Base-by-base conservation (phyloP, 1,139 yeast genomes). In the Candida sojae region DNA sequence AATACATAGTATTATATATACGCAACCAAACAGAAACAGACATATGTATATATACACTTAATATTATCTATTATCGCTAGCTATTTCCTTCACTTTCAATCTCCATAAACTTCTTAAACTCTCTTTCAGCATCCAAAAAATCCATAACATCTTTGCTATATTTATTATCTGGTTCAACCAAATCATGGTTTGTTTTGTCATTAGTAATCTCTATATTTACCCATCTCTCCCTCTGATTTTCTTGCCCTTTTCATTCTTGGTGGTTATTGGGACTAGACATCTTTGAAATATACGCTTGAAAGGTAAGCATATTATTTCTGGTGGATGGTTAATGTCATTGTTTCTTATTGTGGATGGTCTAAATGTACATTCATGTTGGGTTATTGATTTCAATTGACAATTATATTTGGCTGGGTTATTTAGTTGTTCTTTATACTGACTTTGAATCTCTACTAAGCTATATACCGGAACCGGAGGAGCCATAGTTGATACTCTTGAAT, bases 331-430 rank as follows among this genome's bases (percentile, higher is more conserved):
- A 8, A 9, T 17, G n/a, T 34, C 21, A 12, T 42, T 33, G 28
- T 44, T 43, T 13, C 45, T 31, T 12, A 37, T 35, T 6, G 41
- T 42, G 7, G 43, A 38, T 4, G 58, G 55, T 42, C 61, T 61
- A 52, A 75, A 75, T 2, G 80, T 76, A 53, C 83, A 78, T 54
- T 76, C 80, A 58, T 75, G 77, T 56, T 81, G 85, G 0, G 76
- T 70, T 25, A 81, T 59, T 41, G 75, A 66, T 50, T 68, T 73
- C 31, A 76, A 63, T 11, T 67, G 66, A 55, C 85, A 80, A 30
- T 72, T 50, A 51, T 70, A 68, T 47, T 68, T 64, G 5, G 60
- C 59, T 0, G 76, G 75, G 38, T 69, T 55, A 3, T 57, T 50
- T 6, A 75, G 58, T 47, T 65, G 70, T 4, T 63, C 60, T 7